Conservation (phyloP, 2,329 filamentous ascomycete species). For the Pseudogymnoascus sp. region DNA sequence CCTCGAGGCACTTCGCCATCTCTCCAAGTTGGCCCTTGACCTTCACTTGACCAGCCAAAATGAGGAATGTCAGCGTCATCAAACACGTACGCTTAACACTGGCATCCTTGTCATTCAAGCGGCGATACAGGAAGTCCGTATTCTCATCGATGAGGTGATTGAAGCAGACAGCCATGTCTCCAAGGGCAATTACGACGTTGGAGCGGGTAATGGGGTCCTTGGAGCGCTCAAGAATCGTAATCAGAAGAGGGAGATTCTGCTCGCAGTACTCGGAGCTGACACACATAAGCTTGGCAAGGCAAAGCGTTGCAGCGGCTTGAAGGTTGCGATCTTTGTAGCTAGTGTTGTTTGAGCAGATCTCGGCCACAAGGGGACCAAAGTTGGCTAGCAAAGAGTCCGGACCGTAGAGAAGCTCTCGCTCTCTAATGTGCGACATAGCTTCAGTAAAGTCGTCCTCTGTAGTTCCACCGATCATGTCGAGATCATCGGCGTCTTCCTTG, state of each 20-base stretch:
- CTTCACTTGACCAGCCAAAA: slow-evolving; percentile 95
- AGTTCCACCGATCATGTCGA: slow-evolving; percentile 93
- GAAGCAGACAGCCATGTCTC: slow-evolving; percentile 99
- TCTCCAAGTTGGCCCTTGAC: slow-evolving; percentile 97
- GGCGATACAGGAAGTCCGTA: slow-evolving; percentile 92
- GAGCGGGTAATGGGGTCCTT: slow-evolving; percentile 86
- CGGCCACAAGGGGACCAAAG: slow-evolving; percentile 84
- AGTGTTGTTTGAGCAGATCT: slow-evolving; percentile 92
- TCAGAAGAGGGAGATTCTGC: slow-evolving; percentile 80
- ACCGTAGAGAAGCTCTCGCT: slow-evolving; percentile 77
- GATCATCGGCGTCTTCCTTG: slow-evolving; percentile 70
- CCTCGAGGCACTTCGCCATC: slow-evolving; percentile 98
- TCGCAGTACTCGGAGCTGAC: slow-evolving; percentile 96
- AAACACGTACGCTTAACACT: slow-evolving; percentile 95
- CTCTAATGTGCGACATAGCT: slow-evolving; percentile 74
- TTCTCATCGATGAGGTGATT: slow-evolving; percentile 99
- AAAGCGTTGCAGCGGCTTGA: slow-evolving; percentile 87
- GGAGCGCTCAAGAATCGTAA: slow-evolving; percentile 95
- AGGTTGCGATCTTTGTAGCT: slow-evolving; percentile 82
- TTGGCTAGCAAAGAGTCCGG: slow-evolving; percentile 76
- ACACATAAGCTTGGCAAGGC: slow-evolving; percentile 97
- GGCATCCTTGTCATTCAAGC: slow-evolving; percentile 78
- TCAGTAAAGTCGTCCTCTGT: slow-evolving; percentile 92
- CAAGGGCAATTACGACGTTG: slow-evolving; percentile 92
- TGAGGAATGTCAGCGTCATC: slow-evolving; percentile 97